phyloP scores from a whole-genome alignment of 495 filamentous ascomycete species.

The Coniosporium apollinis region DNA sequence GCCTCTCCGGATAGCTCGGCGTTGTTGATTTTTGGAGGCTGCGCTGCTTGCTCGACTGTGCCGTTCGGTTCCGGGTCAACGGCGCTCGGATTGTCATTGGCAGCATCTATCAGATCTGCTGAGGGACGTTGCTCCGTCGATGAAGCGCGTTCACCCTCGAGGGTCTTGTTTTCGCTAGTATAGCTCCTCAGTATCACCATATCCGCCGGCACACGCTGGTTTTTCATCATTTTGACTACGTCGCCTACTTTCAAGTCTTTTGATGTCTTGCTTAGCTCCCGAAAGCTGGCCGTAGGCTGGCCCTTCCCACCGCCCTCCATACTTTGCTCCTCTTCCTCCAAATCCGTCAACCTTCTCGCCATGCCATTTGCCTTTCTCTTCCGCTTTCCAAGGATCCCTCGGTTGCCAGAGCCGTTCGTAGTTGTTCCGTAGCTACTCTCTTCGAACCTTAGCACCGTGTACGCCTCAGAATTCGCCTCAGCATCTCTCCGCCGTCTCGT shows the following conservation, averaged over 20 bases:
- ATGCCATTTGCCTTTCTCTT: conserved; percentile 8
- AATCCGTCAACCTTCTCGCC: conserved; percentile 15
- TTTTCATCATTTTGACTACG: conserved; percentile 76
- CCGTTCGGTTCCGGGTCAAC: too few species aligned
- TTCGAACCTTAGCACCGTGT: conserved; percentile 57
- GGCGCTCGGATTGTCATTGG: too few species aligned
- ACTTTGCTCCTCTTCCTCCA: conserved; percentile 24
- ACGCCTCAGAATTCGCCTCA: conserved; percentile 88
- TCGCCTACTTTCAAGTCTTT: conserved; percentile 90
- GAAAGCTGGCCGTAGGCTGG: conserved; percentile 28
- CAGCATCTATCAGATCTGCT: too few species aligned
- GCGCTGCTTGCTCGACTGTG: too few species aligned
- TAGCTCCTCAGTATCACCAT: conserved; percentile 81
- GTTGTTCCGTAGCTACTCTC: conserved; percentile 12
- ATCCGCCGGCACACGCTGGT: conserved; percentile 85
- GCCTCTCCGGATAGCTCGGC: conserved; percentile 81
- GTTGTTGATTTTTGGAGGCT: too few species aligned
- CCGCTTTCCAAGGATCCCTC: conserved; percentile 8
- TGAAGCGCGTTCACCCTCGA: too few species aligned
- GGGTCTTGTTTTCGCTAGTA: conserved; percentile 38
- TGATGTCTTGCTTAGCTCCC: conserved; percentile 54
- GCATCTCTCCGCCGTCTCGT: conserved; percentile 67
- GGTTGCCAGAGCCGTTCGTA: too few species aligned
- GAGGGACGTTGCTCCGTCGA: too few species aligned
- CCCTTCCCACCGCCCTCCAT: conserved; percentile 24